phyloP scores from a whole-genome alignment of 805 yeast genomes.

The Wickerhamiella slavikovae region DNA sequence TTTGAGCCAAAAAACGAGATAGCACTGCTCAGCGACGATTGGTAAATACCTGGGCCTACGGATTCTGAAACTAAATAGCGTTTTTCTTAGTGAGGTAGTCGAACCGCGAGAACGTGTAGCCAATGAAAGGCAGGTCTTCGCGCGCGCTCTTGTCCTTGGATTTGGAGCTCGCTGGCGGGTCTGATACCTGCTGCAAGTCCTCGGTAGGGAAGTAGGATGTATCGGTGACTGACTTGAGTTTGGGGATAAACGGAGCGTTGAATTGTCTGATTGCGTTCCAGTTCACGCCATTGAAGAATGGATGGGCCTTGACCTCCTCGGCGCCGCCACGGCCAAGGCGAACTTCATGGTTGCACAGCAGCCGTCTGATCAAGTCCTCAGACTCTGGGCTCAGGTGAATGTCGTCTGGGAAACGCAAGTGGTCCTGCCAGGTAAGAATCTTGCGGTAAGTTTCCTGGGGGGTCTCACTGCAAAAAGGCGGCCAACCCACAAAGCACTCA shows the following conservation, averaged over 20 bases:
- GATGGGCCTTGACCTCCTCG: slow-evolving; percentile 72
- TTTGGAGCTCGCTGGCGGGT: slow-evolving; percentile 54
- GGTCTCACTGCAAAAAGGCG: slow-evolving; percentile 87
- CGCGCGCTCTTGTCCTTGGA: slow-evolving; percentile 43
- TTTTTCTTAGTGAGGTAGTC: slow-evolving; percentile 53
- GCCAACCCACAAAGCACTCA: slow-evolving; percentile 93
- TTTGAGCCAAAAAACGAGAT: not conserved
- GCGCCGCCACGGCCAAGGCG: slow-evolving; percentile 88
- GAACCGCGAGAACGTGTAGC: slow-evolving; percentile 88
- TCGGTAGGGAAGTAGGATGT: slow-evolving; percentile 97
- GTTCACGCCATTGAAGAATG: slow-evolving; percentile 88
- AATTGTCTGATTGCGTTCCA: slow-evolving; percentile 79
- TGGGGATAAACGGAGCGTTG: slow-evolving; percentile 86
- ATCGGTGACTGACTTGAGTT: slow-evolving; percentile 78
- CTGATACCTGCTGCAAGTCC: slow-evolving; percentile 87
- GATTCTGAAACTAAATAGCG: slow-evolving; percentile 12
- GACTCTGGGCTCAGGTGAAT: slow-evolving; percentile 75
- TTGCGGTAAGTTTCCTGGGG: slow-evolving; percentile 87
- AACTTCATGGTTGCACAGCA: slow-evolving; percentile 58
- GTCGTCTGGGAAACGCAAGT: slow-evolving; percentile 76
- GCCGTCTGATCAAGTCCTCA: slow-evolving; percentile 62
- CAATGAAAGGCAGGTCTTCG: slow-evolving; percentile 91
- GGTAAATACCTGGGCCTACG: not conserved
- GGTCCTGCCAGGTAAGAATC: slow-evolving; percentile 79
- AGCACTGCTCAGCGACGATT: not conserved